phyloP scores from a whole-genome alignment of 139 green algal genomes.

The Chlorella sp. region DNA sequence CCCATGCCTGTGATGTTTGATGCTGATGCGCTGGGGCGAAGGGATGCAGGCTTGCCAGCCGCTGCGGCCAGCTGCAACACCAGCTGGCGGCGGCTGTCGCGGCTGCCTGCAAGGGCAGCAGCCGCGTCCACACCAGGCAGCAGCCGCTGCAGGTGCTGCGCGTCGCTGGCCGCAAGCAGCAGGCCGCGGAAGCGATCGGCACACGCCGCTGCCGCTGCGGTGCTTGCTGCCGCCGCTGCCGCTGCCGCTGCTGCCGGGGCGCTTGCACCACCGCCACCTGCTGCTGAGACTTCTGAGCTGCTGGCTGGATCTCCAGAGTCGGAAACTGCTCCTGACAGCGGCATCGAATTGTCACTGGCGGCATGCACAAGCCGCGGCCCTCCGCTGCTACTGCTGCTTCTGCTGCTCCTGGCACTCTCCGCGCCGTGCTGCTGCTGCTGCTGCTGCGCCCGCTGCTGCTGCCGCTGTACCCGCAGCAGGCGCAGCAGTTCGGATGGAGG shows the following conservation, averaged over 20 bases:
- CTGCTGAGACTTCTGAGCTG: background rate
- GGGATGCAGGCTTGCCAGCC: background rate
- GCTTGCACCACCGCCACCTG: background rate
- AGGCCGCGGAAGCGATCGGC: background rate
- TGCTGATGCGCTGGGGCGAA: background rate
- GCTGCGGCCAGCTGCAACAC: slow-evolving; percentile 37
- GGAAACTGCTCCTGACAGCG: background rate
- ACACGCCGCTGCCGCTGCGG: background rate
- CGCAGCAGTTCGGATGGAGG: background rate
- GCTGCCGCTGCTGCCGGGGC: background rate
- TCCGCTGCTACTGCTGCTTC: background rate
- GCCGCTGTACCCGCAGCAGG: background rate
- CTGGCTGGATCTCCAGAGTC: background rate
- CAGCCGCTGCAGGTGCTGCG: slow-evolving; percentile 31
- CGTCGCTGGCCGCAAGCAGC: slow-evolving; percentile 13
- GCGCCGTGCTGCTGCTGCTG: background rate
- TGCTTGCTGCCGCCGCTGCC: background rate
- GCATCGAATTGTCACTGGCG: background rate
- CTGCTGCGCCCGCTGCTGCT: slow-evolving; percentile 3
- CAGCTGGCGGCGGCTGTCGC: background rate
- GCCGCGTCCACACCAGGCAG: slow-evolving; percentile 30
- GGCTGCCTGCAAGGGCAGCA: background rate
- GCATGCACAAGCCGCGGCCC: background rate
- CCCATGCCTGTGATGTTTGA: too few relatives aligned
- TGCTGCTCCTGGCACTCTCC: background rate